Evolutionary conservation across 371 early-diverging fungal genomes (phyloP), one percentile per base, ranked within the genome.

Genomic region (Chytridiales sp.): DNA sequence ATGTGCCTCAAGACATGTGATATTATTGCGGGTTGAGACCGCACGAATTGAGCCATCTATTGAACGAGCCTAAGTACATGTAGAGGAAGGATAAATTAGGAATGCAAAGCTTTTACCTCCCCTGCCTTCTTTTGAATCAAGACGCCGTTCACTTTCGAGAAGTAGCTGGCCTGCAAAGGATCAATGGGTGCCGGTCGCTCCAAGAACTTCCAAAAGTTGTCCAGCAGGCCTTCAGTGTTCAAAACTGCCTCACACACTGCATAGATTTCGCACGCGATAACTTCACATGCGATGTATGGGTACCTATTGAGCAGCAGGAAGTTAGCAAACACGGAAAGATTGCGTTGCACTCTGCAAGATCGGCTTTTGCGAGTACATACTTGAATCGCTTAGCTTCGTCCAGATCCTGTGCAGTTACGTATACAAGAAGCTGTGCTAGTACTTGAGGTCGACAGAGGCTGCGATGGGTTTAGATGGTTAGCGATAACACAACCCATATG

Each of bases 211-310:
- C 94, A 94, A 61, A 94, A 87, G 47, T 76, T 73, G 61, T 80
- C 79, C n/a, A 94, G 75, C 50, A 93, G 72, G 15, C 84, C 84
- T 43, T 66, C 76, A 52, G 89, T 82, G 15, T 70, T 59, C 17
- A 85, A 62, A 2, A 85, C 61, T 1, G 87, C 86, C 54, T 95
- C 95, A 56, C 85, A 84, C 51, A 95, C 81, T 13, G 86, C 81
- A 73, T 85, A 84, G 35, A 90, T 85, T 69, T 94, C 93, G 70
- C 92, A 91, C 17, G 90, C 85, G 26, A 94, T 73, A 40, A 95
- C 81, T 61, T 95, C 96, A 58, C 88, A 83, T 8, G 93, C 90
- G 27, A 92, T 69, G 56, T 87, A 87, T 2, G 94, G 91, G 60
- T 90, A 87, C 65, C 92, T 76, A 26, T 6, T 26, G 31, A 32